phyloP scores from a whole-genome alignment of 1,139 yeast genomes.

The Yarrowia galli region DNA sequence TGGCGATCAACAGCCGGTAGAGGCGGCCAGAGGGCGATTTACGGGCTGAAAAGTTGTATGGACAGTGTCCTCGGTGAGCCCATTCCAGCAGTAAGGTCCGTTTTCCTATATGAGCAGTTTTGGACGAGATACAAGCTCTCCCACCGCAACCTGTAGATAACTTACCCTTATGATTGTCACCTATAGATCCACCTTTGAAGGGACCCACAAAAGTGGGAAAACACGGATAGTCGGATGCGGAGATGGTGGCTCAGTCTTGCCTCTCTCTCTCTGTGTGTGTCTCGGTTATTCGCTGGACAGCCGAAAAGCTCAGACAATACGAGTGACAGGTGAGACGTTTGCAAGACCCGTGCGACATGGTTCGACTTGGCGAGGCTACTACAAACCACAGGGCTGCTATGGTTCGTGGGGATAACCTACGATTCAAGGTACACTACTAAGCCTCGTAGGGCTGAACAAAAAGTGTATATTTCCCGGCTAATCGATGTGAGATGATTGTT shows the following conservation, averaged over 20 bases:
- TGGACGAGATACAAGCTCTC: background rate
- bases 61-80: background rate
- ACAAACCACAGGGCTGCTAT: background rate
- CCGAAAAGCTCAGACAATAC: background rate
- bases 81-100: background rate
- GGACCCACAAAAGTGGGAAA: conserved; percentile 5
- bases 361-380: background rate
- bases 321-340: conserved; percentile 8
- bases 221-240: conserved; percentile 24
- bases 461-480: conserved; percentile 17
- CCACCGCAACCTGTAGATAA: background rate
- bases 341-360: background rate
- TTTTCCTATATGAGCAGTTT: background rate
- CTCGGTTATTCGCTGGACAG: background rate
- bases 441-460: conserved; percentile 28
- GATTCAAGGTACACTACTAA: background rate
- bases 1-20: conserved; percentile 16
- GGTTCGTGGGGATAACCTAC: conserved; percentile 7
- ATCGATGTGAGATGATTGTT: too few species aligned
- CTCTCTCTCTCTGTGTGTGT: background rate
- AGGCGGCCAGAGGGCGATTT: background rate
- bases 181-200: background rate
- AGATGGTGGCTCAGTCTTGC: background rate
- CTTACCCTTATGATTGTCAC: background rate
- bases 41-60: background rate